Base-by-base conservation (phyloP, 2,329 filamentous ascomycete genomes). In the Aureobasidium sp. region DNA sequence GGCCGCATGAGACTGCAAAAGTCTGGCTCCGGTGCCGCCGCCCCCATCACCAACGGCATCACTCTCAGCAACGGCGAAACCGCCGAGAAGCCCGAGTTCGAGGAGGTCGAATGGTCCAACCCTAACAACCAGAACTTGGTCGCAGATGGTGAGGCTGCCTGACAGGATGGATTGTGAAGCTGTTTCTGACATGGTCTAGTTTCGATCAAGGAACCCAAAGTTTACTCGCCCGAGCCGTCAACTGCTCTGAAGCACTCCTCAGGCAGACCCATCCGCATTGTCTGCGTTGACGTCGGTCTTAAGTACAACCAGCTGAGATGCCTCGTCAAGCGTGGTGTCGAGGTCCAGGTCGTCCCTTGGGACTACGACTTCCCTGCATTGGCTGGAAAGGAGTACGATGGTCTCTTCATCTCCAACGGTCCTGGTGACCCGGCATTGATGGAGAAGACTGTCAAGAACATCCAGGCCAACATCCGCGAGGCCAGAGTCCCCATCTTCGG, bases 271-370 rank as follows among this genome's bases (percentile, higher is more conserved):
- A 83, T 97, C 63, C 90, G 92, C 72, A 87, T 99, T 65, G 81
- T 97, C 56, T 96, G 91, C 74, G 84, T 99, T 68, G 94, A 99
- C 78, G 93, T 99, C 68, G 94, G 94, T 74, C 87, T 97, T 81
- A 99, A 99, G 79, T 97, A 90, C 79, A 99, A 97, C 79, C 94
- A 99, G 79, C 83, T 99, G 69, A 85, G 94, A 68, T 99, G 94
- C 79, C 87, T 99, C 70, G 82, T 99, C 64, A 87, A 86, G 70
- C 87, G 94, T 68, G 94, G 94, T 61, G 89, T 97, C 62, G 94
- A 99, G 74, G 92, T 97, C 55, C 79, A 96, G 67, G 91, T 97
- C 62, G 92, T 94, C 66, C 94, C 94, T 11, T 99, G 93, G 92
- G 87, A 99, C 78, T 91, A 97, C 72, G 88, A 97, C 75, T 91